Evolutionary conservation across 331 rosid species (phyloP).

Genomic region (Pyracantha coccinea): DNA sequence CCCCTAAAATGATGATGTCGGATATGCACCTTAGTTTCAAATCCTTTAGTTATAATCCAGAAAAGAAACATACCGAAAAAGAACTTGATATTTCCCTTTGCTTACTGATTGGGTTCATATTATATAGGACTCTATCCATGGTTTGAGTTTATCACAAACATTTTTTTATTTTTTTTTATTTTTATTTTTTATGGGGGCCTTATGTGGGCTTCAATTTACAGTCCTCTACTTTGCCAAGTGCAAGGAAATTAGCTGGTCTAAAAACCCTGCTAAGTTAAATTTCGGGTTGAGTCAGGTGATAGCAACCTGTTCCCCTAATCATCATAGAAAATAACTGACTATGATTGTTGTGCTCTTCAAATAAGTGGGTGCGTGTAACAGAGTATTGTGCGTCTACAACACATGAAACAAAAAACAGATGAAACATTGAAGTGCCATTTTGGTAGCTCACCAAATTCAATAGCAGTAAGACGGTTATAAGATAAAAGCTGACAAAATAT

Average conservation of each 20-base stretch:
- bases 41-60: background rate
- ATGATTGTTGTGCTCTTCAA: background rate
- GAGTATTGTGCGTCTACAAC: background rate
- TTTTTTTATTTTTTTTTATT: too few relatives aligned
- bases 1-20: background rate
- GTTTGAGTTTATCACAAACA: background rate
- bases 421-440: background rate
- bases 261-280: background rate
- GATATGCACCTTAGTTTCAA: background rate
- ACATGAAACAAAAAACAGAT: background rate
- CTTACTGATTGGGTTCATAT: background rate
- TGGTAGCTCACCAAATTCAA: slow-evolving; percentile 67
- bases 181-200: background rate
- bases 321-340: background rate
- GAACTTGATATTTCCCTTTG: background rate
- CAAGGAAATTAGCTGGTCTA: background rate
- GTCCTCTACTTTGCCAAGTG: background rate
- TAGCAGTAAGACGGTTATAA: slow-evolving; percentile 72
- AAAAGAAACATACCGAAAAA: background rate
- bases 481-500: slow-evolving; percentile 86
- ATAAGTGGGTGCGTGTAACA: background rate
- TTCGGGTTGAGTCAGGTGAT: background rate
- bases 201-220: background rate
- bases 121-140: background rate
- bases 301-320: background rate